These are phyloP conservation scores for Nitzschia inconspicua DNA, from an alignment of 108 stramenopile genomes.

Conservation along the genomic window DNA sequence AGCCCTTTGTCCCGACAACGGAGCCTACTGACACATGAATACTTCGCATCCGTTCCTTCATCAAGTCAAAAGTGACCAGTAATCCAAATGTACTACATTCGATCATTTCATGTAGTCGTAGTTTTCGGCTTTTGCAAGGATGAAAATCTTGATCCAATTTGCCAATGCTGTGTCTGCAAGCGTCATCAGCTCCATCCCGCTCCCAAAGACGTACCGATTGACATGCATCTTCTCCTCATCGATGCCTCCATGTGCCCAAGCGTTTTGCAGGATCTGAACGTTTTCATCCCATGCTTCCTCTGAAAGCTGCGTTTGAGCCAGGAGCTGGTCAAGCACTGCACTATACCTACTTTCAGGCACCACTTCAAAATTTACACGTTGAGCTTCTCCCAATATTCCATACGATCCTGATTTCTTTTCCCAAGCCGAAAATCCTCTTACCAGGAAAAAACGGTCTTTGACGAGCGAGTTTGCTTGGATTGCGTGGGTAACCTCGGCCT, in stretches of 20 bases:
- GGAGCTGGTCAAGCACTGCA: neutral
- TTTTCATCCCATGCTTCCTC: slow-evolving; percentile 1
- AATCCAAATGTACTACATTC: neutral
- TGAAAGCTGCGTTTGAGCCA: neutral
- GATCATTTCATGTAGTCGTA: neutral
- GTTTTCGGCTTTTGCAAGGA: slow-evolving; percentile 9
- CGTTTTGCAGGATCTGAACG: slow-evolving; percentile 3
- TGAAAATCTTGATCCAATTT: slow-evolving; percentile 31
- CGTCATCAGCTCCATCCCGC: slow-evolving; percentile 11
- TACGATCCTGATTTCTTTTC: slow-evolving; percentile 31
- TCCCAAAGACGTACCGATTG: slow-evolving; percentile 19
- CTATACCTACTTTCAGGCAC: no score
- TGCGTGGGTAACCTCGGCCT: slow-evolving; percentile 34
- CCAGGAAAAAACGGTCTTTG: slow-evolving; percentile 42
- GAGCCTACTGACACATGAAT: slow-evolving; percentile 44
- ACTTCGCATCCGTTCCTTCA: slow-evolving; percentile 6
- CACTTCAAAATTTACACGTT: slow-evolving; percentile 29
- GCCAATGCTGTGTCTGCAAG: slow-evolving; percentile 42
- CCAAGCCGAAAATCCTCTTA: slow-evolving; percentile 62
- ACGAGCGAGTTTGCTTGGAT: slow-evolving; percentile 31
- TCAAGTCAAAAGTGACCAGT: neutral
- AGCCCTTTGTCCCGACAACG: slow-evolving; percentile 76
- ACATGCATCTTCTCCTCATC: neutral
- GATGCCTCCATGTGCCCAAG: slow-evolving; percentile 21
- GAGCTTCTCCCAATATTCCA: slow-evolving; percentile 34